These are phyloP conservation scores for Candida maris DNA, from an alignment of 805 yeast species.

Conservation along the genomic window DNA sequence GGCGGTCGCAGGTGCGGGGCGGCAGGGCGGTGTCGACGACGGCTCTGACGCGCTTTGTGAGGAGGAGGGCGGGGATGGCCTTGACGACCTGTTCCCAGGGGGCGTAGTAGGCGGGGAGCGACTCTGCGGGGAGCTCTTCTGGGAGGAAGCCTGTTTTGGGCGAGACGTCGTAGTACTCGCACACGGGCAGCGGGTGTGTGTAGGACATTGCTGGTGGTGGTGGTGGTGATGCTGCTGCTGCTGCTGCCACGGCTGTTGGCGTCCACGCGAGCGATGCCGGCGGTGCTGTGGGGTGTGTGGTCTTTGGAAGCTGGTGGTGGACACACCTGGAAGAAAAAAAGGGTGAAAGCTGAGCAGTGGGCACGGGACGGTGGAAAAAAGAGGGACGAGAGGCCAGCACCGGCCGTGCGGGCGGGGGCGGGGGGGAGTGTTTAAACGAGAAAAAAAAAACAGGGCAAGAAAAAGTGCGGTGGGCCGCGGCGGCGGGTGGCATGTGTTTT, in stretches of 20 bases:
- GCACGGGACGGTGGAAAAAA: too few species aligned
- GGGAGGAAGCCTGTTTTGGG: slow-evolving; percentile 79
- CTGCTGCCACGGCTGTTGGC: background rate
- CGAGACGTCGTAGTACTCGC: slow-evolving; percentile 68
- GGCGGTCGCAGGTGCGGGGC: slow-evolving; percentile 44
- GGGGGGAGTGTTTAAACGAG: too few species aligned
- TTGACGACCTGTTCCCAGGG: slow-evolving; percentile 75
- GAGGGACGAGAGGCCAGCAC: too few species aligned
- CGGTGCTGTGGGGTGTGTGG: too few species aligned
- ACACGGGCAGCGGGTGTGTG: slow-evolving; percentile 40
- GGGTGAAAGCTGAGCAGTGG: too few species aligned
- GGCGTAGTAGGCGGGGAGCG: slow-evolving; percentile 55
- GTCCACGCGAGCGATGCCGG: slow-evolving; percentile 1
- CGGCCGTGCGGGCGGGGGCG: too few species aligned
- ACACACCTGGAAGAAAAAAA: too few species aligned
- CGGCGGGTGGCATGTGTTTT: too few species aligned
- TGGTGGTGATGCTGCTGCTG: background rate
- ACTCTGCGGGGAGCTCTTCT: slow-evolving; percentile 53
- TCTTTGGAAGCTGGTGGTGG: too few species aligned
- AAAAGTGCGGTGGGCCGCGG: too few species aligned
- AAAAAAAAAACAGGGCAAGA: too few species aligned
- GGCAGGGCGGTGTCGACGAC: slow-evolving; percentile 63
- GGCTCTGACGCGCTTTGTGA: slow-evolving; percentile 57
- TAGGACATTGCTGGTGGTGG: slow-evolving; percentile 20
- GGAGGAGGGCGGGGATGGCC: slow-evolving; percentile 68